phyloP scores from a whole-genome alignment of 2,329 filamentous ascomycete genomes.

The Fusarium veterinarium region DNA sequence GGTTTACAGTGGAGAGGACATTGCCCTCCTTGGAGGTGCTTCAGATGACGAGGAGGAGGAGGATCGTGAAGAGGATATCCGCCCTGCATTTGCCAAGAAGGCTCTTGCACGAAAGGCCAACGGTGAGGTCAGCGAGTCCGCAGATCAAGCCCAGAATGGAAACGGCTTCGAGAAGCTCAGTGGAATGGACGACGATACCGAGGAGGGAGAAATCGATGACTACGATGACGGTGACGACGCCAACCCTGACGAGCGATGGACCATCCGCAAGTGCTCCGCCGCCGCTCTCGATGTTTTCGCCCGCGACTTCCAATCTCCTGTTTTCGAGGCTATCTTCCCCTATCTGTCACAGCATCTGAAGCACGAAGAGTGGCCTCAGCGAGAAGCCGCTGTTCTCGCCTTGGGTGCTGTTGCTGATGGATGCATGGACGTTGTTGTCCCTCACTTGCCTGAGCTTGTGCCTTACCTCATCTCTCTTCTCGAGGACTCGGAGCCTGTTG shows the following conservation, averaged over 20 bases:
- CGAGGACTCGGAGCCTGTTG: conserved; percentile 86
- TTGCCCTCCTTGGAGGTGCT: conserved; percentile 83
- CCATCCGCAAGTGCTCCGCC: conserved; percentile 94
- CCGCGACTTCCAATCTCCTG: conserved; percentile 85
- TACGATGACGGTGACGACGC: conserved; percentile 79
- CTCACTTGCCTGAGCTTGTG: conserved; percentile 89
- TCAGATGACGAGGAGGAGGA: conserved; percentile 92
- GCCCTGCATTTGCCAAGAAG: conserved; percentile 87
- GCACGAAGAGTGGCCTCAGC: conserved; percentile 89
- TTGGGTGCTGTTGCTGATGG: conserved; percentile 95
- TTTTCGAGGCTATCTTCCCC: conserved; percentile 92
- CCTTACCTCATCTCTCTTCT: conserved; percentile 90
- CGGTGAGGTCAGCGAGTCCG: conserved; percentile 61
- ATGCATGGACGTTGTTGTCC: conserved; percentile 88
- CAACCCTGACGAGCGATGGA: conserved; percentile 94
- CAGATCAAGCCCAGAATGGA: conserved; percentile 63
- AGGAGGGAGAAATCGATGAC: conserved; percentile 89
- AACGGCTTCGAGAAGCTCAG: conserved; percentile 67
- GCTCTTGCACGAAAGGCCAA: conserved; percentile 68
- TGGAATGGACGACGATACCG: conserved; percentile 77
- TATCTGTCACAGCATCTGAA: conserved; percentile 92
- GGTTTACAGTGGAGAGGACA: conserved; percentile 96
- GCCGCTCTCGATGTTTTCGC: conserved; percentile 95
- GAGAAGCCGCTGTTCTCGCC: conserved; percentile 93
- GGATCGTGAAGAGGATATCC: conserved; percentile 90